Evolutionary conservation across 2,329 filamentous ascomycete genomes (phyloP), one percentile per base, ranked within the genome.

Genomic region (Fusarium concolor): DNA sequence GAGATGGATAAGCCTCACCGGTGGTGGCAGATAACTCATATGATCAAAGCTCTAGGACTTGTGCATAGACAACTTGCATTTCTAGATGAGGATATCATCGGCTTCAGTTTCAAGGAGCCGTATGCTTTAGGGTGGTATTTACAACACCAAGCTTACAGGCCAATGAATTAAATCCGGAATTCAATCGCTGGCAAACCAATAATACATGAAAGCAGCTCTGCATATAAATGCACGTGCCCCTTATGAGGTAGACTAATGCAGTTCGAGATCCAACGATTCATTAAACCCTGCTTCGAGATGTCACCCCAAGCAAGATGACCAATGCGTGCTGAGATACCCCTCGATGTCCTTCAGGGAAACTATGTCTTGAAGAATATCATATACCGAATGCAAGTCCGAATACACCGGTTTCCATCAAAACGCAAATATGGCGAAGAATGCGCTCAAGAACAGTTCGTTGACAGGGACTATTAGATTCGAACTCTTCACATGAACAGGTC

Each of bases 1-100:
- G 33, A 49, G 39, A 31, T 18, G 31, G 33, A 68, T 41, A 51
- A 55, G 54, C 49, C 50, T 65, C 49, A 67, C 65, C 65, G 53
- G 64, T 68, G 22, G 15, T 64, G 37, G 29, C 14, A 22, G 31
- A 46, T 35, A 35, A 43, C 42, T 49, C 65, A 65, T 45, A 65
- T 65, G 58, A 60, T 55, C 51, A 52, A 22, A 54, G 28, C 15
- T 35, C 35, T 50, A 53, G 49, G 49, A 47, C 58, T 54, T 44
- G 24, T 38, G 57, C 47, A 51, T 31, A 42, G 28, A 42, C 42
- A 24, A 46, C 15, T 42, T 63, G 50, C 45, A 57, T 45, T 26
- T 29, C 20, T 53, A 43, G 46, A 17, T 6, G 26, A 47, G 64
- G 65, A 52, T 68, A 68, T 42, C 42, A 11, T 65, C 64, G 49